Base-by-base conservation (phyloP, 148 eudicot genomes). In the Tetragonia tetragonoides region DNA sequence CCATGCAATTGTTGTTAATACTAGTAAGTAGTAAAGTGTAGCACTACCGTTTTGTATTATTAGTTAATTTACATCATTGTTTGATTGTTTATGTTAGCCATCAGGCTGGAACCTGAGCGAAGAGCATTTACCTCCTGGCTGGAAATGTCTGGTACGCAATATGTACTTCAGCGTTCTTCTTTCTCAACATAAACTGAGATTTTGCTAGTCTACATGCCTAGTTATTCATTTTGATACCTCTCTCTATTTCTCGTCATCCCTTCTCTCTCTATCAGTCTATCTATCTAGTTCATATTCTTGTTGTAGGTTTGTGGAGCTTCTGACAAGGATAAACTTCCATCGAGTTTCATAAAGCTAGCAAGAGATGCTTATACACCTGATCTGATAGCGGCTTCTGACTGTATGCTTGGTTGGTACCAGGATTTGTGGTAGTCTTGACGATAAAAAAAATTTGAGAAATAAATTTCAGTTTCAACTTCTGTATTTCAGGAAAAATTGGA, bases 351-450 rank as follows among this genome's bases (percentile, higher is more conserved):
- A 73, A 93, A 90, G 87, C 90, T 95, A 24, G 88, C 95, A 17
- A 93, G 84, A 87, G 97, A 90, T 81, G 86, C 83, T 8, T 95
- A 95, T 78, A 95, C 99, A 66, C 99, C 99, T 80, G 99, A 95
- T 85, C 72, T 93, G 63, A 95, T 95, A 72, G 99, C 99, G 68
- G 97, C 99, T 85, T 93, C 99, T 60, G 99, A 95, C 75, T 93
- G 97, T 84, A 93, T 95, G 99, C 97, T 95, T 81, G 99, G 99
- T 95, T 34, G 84, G 97, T 88, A 77, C 76, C 61, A 47, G 7
- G 62, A 61, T 46, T 61, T 79, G 41, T 78, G 10, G 46, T 64
- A 73, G 42, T 59, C 66, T 63, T 57, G 64, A 54, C 53, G 72
- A 51, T 41, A 46, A 34, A n/a, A 41, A 28, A 21, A 34, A 64